These are phyloP conservation scores for Stenogyne calaminthoides DNA, from an alignment of 305 asterid genomes.

Conservation along the genomic window DNA sequence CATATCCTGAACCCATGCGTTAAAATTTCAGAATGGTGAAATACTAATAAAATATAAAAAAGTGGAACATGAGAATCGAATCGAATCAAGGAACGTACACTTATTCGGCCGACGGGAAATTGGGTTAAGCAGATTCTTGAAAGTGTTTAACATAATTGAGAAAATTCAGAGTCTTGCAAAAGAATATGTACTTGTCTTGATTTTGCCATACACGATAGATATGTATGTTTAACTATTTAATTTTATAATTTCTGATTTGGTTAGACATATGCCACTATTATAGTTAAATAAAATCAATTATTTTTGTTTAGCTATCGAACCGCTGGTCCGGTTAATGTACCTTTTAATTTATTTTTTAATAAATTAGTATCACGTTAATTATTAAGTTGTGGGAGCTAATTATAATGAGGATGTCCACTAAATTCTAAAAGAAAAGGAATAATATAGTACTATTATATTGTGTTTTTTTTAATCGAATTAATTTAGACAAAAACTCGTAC, in stretches of 20 bases:
- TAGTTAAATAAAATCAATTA: background rate
- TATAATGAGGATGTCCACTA: background rate
- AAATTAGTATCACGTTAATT: background rate
- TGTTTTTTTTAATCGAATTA: no score
- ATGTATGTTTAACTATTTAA: background rate
- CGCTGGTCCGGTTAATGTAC: background rate
- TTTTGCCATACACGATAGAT: slow-evolving; percentile 20
- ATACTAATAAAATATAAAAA: no score
- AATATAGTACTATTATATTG: no score
- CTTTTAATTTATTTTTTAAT: no score
- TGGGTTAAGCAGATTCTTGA: slow-evolving; percentile 10
- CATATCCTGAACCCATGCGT: no score
- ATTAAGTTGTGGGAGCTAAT: background rate
- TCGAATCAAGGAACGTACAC: no score
- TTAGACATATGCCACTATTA: background rate
- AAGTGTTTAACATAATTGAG: no score
- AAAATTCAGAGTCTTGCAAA: background rate
- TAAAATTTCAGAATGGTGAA: no score
- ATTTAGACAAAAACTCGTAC: no score
- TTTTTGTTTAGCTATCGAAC: background rate
- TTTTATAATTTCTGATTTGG: slow-evolving; percentile 15
- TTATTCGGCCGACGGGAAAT: background rate
- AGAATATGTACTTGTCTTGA: slow-evolving; percentile 19
- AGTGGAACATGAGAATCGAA: no score
- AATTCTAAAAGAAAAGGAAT: no score